phyloP scores from a whole-genome alignment of 1,139 yeast species.

The Pichia sp. region DNA sequence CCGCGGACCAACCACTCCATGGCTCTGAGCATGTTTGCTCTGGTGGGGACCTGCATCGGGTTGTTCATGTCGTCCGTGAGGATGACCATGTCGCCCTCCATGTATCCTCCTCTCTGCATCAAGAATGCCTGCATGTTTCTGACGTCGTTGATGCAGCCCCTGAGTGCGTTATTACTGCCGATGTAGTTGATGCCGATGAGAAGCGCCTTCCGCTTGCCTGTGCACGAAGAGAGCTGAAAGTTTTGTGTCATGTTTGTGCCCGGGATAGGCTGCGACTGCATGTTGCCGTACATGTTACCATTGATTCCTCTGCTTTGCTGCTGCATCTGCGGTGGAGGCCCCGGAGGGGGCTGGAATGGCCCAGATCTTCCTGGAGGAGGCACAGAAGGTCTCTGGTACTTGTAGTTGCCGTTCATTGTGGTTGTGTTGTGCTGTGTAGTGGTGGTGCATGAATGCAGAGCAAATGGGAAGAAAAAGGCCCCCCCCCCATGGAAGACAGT shows the following conservation, averaged over 20 bases:
- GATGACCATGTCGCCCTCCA: conserved; percentile 74
- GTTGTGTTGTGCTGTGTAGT: background rate
- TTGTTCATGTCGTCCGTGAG: conserved; percentile 69
- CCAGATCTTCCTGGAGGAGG: conserved; percentile 22
- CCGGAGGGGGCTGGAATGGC: conserved; percentile 11
- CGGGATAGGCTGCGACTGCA: conserved; percentile 22
- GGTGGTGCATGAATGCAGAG: background rate
- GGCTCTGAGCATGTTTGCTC: conserved; percentile 73
- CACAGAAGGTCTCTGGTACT: conserved; percentile 2
- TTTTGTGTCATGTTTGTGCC: conserved; percentile 23
- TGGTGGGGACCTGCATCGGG: conserved; percentile 65
- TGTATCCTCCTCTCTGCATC: conserved; percentile 59
- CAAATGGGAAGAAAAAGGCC: no score
- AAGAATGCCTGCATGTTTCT: conserved; percentile 57
- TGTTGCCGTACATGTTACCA: conserved; percentile 6
- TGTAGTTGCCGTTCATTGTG: background rate
- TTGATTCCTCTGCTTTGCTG: conserved; percentile 10
- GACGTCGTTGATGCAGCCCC: conserved; percentile 87
- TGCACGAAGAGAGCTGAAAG: conserved; percentile 25
- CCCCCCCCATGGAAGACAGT: background rate
- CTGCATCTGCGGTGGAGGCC: background rate
- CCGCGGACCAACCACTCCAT: conserved; percentile 86
- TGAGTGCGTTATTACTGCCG: conserved; percentile 63
- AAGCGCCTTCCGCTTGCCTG: conserved; percentile 63
- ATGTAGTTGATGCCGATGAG: conserved; percentile 83